These are phyloP conservation scores for Tricholoma sp. DNA, from an alignment of 768 basidiomycete genomes.

Conservation along the genomic window DNA sequence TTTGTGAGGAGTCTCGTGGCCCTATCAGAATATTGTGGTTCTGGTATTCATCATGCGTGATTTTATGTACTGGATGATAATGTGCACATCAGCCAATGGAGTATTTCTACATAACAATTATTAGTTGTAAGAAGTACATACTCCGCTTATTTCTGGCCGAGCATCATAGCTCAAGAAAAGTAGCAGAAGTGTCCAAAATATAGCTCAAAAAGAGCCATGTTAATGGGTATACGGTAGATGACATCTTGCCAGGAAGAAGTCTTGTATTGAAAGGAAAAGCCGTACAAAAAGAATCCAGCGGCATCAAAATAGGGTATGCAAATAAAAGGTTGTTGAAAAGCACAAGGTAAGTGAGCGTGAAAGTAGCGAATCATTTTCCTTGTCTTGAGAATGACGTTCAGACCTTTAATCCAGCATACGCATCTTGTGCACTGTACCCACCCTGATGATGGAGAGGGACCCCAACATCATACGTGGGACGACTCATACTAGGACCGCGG, in stretches of 20 bases:
- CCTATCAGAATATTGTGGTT: no score
- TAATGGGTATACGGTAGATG: neutral
- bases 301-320: conserved; percentile 3
- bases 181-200: neutral
- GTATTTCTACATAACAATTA: neutral
- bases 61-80: no score
- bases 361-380: neutral
- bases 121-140: neutral
- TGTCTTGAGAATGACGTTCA: neutral
- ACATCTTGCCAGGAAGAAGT: neutral
- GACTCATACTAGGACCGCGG: conserved; percentile 44
- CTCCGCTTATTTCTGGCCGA: neutral
- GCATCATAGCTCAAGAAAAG: neutral
- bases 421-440: conserved; percentile 34
- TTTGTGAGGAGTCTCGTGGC: neutral
- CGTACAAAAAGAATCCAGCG: neutral
- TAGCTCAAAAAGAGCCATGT: neutral
- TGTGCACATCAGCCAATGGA: no score
- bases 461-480: conserved; percentile 46
- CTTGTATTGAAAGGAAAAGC: neutral
- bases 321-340: conserved; percentile 14
- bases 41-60: no score
- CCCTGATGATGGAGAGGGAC: conserved; percentile 61
- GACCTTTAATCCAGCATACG: conserved; percentile 22
- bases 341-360: conserved; percentile 5